These are phyloP conservation scores for Leccinum fallax DNA, from an alignment of 1,284 basidiomycete species.

Conservation along the genomic window DNA sequence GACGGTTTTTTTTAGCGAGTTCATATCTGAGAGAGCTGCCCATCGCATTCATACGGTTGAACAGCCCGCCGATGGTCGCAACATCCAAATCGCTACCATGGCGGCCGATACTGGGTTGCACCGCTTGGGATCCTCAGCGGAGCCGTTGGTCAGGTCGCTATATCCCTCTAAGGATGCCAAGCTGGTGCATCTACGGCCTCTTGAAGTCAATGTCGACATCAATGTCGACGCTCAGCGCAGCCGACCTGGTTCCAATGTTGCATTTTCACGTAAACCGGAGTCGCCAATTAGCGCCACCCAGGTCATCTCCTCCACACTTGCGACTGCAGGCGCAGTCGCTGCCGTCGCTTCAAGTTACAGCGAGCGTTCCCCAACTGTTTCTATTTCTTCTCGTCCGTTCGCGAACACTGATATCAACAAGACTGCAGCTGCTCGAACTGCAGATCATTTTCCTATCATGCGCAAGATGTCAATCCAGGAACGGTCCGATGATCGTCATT, in stretches of 20 bases:
- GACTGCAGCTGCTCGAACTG: not conserved
- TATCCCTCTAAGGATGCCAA: not conserved
- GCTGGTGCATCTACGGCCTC: not conserved
- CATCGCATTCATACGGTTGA: not conserved
- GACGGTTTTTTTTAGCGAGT: conserved; percentile 14
- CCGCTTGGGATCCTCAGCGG: not conserved
- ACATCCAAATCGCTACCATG: not conserved
- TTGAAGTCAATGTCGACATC: not conserved
- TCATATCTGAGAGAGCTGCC: not conserved
- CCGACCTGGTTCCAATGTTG: not conserved
- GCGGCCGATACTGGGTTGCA: not conserved
- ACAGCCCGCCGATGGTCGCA: not conserved
- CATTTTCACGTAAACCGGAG: not conserved
- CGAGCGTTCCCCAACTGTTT: not conserved
- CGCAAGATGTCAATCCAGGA: not conserved
- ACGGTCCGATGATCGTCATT: not conserved
- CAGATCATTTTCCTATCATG: not conserved
- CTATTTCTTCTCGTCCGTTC: not conserved
- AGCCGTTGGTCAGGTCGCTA: not conserved
- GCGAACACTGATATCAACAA: not conserved
- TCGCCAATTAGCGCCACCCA: not conserved
- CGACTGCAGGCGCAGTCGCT: not conserved
- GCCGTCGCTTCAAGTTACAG: not conserved
- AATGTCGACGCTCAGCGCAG: not conserved
- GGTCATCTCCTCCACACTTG: not conserved